phyloP scores from a whole-genome alignment of 257 asterid genomes.

The Capsicum pubescens region DNA sequence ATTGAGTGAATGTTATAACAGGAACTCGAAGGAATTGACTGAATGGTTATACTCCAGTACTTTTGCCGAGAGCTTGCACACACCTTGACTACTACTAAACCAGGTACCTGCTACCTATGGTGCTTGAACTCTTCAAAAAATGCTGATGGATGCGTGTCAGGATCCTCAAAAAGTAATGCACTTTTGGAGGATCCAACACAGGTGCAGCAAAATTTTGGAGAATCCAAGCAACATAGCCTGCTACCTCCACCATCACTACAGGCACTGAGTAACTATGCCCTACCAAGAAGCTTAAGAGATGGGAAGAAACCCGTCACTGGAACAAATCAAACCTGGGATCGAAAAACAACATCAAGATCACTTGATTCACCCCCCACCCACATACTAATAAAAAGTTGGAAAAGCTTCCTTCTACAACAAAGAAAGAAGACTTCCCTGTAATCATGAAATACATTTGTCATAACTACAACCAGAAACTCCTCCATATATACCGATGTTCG shows the following conservation, averaged over 20 bases:
- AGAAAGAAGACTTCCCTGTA: not conserved
- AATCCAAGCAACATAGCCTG: too few relatives aligned
- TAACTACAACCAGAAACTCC: not conserved
- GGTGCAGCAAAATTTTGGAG: too few relatives aligned
- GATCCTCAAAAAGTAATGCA: too few relatives aligned
- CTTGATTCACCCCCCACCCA: not conserved
- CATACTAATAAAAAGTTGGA: not conserved
- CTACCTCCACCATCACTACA: not conserved
- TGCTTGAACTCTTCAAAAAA: too few relatives aligned
- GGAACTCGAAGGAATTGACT: not conserved
- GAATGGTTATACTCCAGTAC: not conserved
- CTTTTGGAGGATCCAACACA: too few relatives aligned
- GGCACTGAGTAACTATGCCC: not conserved
- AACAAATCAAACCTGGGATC: not conserved
- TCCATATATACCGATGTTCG: not conserved
- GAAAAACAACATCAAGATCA: not conserved
- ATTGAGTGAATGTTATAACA: too few relatives aligned
- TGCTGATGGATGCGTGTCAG: too few relatives aligned
- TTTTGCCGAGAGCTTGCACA: not conserved
- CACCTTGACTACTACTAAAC: not conserved
- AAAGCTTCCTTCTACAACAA: not conserved
- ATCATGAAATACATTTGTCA: not conserved
- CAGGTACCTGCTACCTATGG: not conserved
- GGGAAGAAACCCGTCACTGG: not conserved
- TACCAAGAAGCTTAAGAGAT: not conserved